Base-by-base conservation (phyloP, 2,329 filamentous ascomycete genomes). In the Xylariales sp. region DNA sequence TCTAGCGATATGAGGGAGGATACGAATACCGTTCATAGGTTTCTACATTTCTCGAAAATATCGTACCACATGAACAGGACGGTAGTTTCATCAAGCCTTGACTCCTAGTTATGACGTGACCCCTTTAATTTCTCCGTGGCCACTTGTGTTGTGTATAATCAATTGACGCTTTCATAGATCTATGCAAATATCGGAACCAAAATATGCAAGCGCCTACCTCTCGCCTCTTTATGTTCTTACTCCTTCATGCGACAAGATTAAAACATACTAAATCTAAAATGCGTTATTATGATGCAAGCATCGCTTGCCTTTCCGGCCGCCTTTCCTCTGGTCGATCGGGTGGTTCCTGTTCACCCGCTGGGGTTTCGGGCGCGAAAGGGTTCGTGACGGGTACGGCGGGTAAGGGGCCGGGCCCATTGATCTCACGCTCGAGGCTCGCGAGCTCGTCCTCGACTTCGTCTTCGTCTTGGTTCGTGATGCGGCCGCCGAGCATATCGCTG, bases 371-470 rank as follows among this genome's bases (percentile, higher is more conserved):
- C 56, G 75, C 64, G 53, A 80, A 78, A 5, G 83, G 73, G 62
- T 77, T 75, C 39, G 76, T 80, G 48, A 75, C 68, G 10, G 78
- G 78, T 7, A 75, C 78, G 53, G 70, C 71, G 34, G 77, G 77
- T 50, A 79, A 65, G 53, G 68, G 79, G 77, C 67, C 66, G 3
- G 70, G 72, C 10, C 75, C 74, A 39, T 79, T 78, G 32, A 82
- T 62, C 73, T 94, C 89, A 48, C 84, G 84, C 79, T 94, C 92
- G 71, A 99, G 85, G 0, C 90, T 91, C 63, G 92, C 93, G 60
- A 99, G 84, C 82, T 99, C 96, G 76, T 97, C 94, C 78, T 99
- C 96, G 41, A 99, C 96, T 76, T 97, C 96, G 77, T 98, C 95
- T 80, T 99, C 96, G 80, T 99, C 96, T 75, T 97, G 92, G 76